Evolutionary conservation across 257 asterid species (phyloP), one percentile per base, ranked within the genome.

Genomic region (Scutellaria minor): DNA sequence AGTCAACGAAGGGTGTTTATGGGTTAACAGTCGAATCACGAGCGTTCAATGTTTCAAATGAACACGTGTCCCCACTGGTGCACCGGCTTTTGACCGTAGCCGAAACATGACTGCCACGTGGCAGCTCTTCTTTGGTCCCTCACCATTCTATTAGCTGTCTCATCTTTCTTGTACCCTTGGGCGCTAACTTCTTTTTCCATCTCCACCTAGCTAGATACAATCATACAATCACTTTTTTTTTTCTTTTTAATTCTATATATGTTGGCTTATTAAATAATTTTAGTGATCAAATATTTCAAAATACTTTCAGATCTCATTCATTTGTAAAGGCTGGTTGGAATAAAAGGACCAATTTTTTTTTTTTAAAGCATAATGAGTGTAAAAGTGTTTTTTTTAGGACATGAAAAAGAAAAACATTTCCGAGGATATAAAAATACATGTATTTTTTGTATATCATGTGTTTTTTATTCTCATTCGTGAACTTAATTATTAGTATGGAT

Each of bases 11-110:
- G 76, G 60, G 24, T 53, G 44, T 61, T 24, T 46, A 78, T 22
- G 66, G 65, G 67, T 44, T 52, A 57, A 68, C 48, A 53, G 78
- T 75, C 50, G 15, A 76, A 75, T 55, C 74, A 66, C 39, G 65
- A 24, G 42, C 31, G 70, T 85, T 82, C 87, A 82, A 79, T 72
- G 73, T 80, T 83, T 78, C 76, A 71, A 66, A 76, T 42, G 50
- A 51, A 71, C 89, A 87, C 90, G 92, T 78, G 94, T 85, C 97
- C 88, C 87, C 72, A 83, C 87, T 35, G 81, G 72, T 64, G 84
- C 94, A 87, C 97, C 96, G 94, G 73, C 97, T 45, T 89, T 88
- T 90, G 92, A 88, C 96, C 86, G 72, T 20, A 59, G 85, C 85
- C 86, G 78, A 86, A 91, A 81, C 71, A 75, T 71, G 83, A 66